Evolutionary conservation across 495 filamentous ascomycete genomes (phyloP), one percentile per base, ranked within the genome.

Genomic region (Lichina pygmaea): DNA sequence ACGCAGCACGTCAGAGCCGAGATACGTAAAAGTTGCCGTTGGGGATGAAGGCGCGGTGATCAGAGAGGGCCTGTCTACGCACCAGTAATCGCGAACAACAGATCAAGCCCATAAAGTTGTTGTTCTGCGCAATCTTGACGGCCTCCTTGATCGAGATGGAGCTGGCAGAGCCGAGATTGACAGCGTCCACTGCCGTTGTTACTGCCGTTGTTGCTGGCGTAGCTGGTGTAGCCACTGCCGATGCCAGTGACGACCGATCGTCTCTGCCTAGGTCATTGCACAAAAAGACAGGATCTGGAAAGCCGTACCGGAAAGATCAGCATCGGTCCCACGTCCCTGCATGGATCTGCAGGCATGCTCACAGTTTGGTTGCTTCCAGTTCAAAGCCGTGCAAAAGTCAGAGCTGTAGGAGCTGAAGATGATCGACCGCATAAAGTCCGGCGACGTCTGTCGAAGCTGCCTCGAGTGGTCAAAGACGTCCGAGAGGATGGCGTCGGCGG

Each of bases 361-460:
- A 82, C 78, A 97, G 52, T 95, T 97, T 9, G 89, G 89, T 57
- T 97, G 89, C 59, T 97, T 97, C 91, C 91, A 97, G 57, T 95
- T 95, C 44, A 97, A 54, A 5, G 86, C 83, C 34, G 80, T 85
- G 58, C 89, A 97, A 32, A 95, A 71, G 51, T 77, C 78, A 9
- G 78, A 63, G 55, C 93, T 93, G 50, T 83, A 91, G 7, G 80
- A 85, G 48, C 81, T 86, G 57, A 95, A 93, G 17, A 95, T 81
- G 39, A 97, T 75, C 8, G 77, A 85, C 15, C 85, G 66, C 55
- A 85, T 77, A 16, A 72, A 69, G 50, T 77, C 71, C 2, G 75
- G 73, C 31, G 67, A 66, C 47, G 63, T 62, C 32, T 83, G 77
- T 44, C 85, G 69, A 45, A 86, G 63, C 9, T 67, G 60, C 34